phyloP scores from a whole-genome alignment of 2,329 filamentous ascomycete species.

The Corinectria fuckeliana region DNA sequence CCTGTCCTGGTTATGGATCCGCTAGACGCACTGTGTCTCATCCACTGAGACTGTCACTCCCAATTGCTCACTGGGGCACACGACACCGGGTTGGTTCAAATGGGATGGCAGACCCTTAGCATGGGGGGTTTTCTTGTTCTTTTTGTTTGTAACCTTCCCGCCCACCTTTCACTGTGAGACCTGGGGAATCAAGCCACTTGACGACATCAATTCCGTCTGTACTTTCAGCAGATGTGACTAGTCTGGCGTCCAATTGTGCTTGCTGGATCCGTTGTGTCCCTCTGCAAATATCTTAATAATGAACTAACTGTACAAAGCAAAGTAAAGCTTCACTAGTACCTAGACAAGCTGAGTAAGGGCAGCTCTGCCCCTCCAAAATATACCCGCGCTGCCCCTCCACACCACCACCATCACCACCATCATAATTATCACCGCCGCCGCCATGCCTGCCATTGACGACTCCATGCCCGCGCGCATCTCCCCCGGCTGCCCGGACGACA shows the following conservation, averaged over 20 bases:
- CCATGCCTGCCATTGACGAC: conserved; percentile 52
- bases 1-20: neutral
- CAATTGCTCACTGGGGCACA: conserved; percentile 11
- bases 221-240: neutral
- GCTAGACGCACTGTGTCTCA: neutral
- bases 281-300: neutral
- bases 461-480: conserved; percentile 61
- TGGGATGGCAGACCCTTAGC: too few relatives aligned
- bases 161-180: neutral
- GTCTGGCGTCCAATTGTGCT: conserved; percentile 5
- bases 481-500: conserved; percentile 56
- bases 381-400: conserved; percentile 12
- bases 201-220: neutral
- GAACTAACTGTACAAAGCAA: too few relatives aligned
- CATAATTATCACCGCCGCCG: conserved; percentile 3
- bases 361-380: conserved; percentile 6
- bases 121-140: too few relatives aligned
- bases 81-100: conserved; percentile 9
- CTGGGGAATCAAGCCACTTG: neutral
- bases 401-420: conserved; percentile 3
- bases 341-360: too few relatives aligned
- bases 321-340: too few relatives aligned
- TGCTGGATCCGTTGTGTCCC: neutral
- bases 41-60: neutral
- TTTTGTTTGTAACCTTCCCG: too few relatives aligned